Conservation (phyloP, 768 basidiomycete genomes). For the Pulveroboletus sp. region DNA sequence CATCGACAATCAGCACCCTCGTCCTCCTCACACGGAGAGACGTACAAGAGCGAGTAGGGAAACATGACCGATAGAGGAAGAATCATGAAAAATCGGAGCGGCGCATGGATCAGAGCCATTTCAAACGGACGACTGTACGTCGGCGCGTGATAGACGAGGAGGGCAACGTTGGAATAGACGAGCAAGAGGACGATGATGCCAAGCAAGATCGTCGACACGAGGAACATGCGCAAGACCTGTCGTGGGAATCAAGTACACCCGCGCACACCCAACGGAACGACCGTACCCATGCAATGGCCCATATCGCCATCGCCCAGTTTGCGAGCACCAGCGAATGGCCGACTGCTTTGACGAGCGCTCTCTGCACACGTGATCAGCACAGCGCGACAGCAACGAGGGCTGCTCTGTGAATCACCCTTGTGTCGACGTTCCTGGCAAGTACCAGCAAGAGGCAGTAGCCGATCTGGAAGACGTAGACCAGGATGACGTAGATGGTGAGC, state of each 20-base stretch:
- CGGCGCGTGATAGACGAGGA: conserved; percentile 70
- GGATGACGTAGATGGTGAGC: conserved; percentile 56
- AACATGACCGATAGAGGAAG: conserved; percentile 47
- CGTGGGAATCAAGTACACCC: neutral
- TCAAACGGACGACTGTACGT: conserved; percentile 62
- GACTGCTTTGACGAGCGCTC: conserved; percentile 71
- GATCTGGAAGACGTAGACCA: conserved; percentile 62
- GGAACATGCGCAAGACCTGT: conserved; percentile 70
- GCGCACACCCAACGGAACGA: accelerated
- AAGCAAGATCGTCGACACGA: conserved; percentile 69
- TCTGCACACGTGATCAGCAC: conserved; percentile 33
- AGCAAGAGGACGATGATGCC: conserved; percentile 66
- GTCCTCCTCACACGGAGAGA: neutral
- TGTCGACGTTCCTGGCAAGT: conserved; percentile 65
- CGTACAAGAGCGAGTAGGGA: conserved; percentile 52
- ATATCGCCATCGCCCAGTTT: conserved; percentile 76
- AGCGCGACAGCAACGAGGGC: neutral
- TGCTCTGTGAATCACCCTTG: conserved; percentile 48
- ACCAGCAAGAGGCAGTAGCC: conserved; percentile 83
- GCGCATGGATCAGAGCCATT: conserved; percentile 81
- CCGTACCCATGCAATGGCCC: conserved; percentile 72
- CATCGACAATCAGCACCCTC: neutral
- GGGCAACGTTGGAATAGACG: conserved; percentile 72
- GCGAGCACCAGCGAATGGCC: conserved; percentile 70
- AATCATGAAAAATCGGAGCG: conserved; percentile 65